phyloP scores from a whole-genome alignment of 1,139 yeast species.

The Yamadazyma triangularis region DNA sequence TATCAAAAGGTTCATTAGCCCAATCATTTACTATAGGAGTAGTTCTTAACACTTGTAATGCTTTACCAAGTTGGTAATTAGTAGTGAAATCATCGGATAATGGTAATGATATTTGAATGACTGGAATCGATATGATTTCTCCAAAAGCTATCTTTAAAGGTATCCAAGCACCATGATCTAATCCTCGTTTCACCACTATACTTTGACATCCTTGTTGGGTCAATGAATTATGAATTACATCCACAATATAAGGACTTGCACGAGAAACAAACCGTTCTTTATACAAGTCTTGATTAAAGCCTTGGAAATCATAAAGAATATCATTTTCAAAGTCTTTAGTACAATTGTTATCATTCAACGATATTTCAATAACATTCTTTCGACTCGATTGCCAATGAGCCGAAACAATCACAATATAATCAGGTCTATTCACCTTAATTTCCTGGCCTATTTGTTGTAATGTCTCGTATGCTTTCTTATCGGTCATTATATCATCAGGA shows the following conservation, averaged over 20 bases:
- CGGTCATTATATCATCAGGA: conserved; percentile 36
- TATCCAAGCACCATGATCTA: conserved; percentile 84
- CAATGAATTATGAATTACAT: conserved; percentile 40
- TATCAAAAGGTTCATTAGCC: conserved; percentile 20
- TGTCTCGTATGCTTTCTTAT: conserved; percentile 56
- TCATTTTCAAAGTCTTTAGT: conserved; percentile 13
- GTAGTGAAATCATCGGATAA: conserved; percentile 41
- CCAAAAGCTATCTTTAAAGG: conserved; percentile 72
- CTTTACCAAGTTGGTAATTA: conserved; percentile 55
- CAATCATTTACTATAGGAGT: no score
- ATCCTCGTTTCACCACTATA: conserved; percentile 48
- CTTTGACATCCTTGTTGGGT: conserved; percentile 39
- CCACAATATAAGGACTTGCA: conserved; percentile 39
- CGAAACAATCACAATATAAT: conserved; percentile 56
- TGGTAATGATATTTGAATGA: conserved; percentile 64
- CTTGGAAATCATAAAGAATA: conserved; percentile 68
- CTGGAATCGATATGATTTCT: conserved; percentile 43
- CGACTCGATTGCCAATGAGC: conserved; percentile 71
- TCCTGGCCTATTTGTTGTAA: conserved; percentile 46
- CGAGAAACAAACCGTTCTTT: conserved; percentile 53
- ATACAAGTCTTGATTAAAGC: conserved; percentile 65
- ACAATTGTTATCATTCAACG: conserved; percentile 24
- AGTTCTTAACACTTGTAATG: conserved; percentile 47
- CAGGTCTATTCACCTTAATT: conserved; percentile 53
- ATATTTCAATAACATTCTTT: conserved; percentile 43